These are phyloP conservation scores for Trematosphaeria pertusa DNA, from an alignment of 2,329 filamentous ascomycete species.

Conservation along the genomic window DNA sequence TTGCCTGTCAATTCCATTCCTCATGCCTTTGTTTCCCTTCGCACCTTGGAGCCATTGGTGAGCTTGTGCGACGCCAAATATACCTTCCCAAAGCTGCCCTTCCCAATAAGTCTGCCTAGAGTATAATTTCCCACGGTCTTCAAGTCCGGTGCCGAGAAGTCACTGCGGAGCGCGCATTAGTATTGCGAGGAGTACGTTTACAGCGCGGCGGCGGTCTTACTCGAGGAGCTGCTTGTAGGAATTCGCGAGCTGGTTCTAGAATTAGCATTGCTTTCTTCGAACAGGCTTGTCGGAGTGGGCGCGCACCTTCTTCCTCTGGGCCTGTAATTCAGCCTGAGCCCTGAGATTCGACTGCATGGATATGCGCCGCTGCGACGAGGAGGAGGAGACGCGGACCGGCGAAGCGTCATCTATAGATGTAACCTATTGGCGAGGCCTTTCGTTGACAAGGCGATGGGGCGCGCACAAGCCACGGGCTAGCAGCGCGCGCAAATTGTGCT, in stretches of 20 bases:
- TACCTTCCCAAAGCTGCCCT: slow-evolving; percentile 98
- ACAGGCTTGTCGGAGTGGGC: background rate
- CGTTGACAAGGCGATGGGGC: slow-evolving; percentile 21
- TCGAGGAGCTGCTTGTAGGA: slow-evolving; percentile 96
- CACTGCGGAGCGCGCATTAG: slow-evolving; percentile 62
- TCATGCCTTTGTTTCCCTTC: slow-evolving; percentile 21
- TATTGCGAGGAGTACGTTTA: slow-evolving; percentile 7
- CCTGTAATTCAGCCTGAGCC: slow-evolving; percentile 64
- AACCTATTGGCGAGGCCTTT: slow-evolving; percentile 31
- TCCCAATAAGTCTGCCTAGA: slow-evolving; percentile 89
- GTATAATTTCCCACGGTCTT: slow-evolving; percentile 94
- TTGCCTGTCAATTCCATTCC: slow-evolving; percentile 18
- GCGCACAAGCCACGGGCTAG: slow-evolving; percentile 36
- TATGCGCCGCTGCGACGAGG: slow-evolving; percentile 39
- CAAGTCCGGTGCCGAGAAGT: slow-evolving; percentile 91
- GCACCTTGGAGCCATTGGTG: slow-evolving; percentile 95
- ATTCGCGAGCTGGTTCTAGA: slow-evolving; percentile 77
- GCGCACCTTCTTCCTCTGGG: slow-evolving; percentile 64
- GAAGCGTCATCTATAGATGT: slow-evolving; percentile 45
- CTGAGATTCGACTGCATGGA: slow-evolving; percentile 54
- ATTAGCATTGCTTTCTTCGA: slow-evolving; percentile 12
- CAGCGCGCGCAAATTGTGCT: slow-evolving; percentile 15
- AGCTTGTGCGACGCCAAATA: slow-evolving; percentile 96
- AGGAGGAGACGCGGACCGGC: slow-evolving; percentile 30
- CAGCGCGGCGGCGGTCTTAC: slow-evolving; percentile 61